Base-by-base conservation (phyloP, 2,329 filamentous ascomycete genomes). In the Colletotrichum gloeosporioides region DNA sequence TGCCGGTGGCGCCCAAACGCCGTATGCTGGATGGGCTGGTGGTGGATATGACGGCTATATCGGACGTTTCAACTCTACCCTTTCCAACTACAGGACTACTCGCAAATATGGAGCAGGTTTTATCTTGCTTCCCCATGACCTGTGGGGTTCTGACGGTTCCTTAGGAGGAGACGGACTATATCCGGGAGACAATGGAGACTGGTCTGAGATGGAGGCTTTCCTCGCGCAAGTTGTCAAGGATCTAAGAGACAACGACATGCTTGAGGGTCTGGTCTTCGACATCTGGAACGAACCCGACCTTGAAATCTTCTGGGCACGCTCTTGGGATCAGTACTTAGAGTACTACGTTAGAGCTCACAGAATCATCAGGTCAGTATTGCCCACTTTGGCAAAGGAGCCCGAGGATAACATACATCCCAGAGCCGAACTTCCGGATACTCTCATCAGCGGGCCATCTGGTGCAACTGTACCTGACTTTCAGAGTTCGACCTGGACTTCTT, bases 361-460 rank as follows among this genome's bases (percentile, higher is more conserved):
- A 49, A 49, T 49, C 44, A 49, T 49, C 44, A 49, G 44, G 44
- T 13, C 44, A 49, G 44, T 49, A 12, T 18, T 49, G 44, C 16
- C 0, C 44, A 22, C 10, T 22, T 22, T 8, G 0, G 0, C 9
- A 13, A 22, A 10, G 10, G 0, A 22, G 9, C n/a, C 15, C 10
- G n/a, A 13, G 10, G 44, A n/a, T 49, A 22, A 49, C 0, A 12
- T 49, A 7, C 10, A 22, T 13, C 0, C 18, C 0, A 49, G 44
- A 49, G n/a, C 44, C n/a, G 44, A 49, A 13, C 44, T 49, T 49
- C n/a, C 44, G 0, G 0, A 22, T 13, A 49, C 44, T 2, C 44
- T 7, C 0, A 49, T 49, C 4, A 49, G 44, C 44, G 44, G 44
- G 6, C 44, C 44, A 49, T 49, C 44, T 13, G 44, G 44, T 22